Base-by-base conservation (phyloP, 441 rosid genomes). In the Omphalea diandra region DNA sequence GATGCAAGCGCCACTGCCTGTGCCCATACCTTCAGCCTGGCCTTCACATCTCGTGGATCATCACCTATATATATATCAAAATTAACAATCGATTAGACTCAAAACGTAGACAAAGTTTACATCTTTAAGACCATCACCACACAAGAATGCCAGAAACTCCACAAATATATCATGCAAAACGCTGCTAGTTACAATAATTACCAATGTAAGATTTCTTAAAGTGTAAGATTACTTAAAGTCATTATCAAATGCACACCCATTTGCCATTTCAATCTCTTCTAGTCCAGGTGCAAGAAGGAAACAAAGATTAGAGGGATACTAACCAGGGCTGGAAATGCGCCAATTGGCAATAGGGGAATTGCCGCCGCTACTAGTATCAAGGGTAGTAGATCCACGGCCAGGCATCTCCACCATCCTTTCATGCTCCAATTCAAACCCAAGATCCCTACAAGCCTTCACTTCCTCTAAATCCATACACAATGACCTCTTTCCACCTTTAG, bases 41-140 rank as follows among this genome's bases (percentile, higher is more conserved):
- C 97, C 83, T 94, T 94, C n/a, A 94, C 99, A 73, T 94, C 97
- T 67, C 86, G 77, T 2, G 99, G 99, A 69, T 94, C 94, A 83
- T 94, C 99, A 9, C 98, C 98, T 94, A 69, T 8, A 68, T 29
- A 22, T 26, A 4, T 27, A 12, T 3, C 54, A 56, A 62, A 61
- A 27, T 38, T 15, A 63, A 32, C 2, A 24, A 67, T 18, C 36
- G 47, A 57, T 63, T 11, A 61, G 24, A 49, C 71, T 11, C 12
- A 44, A 58, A 50, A 11, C 20, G 7, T 41, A 1, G 4, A 43
- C 7, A 44, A 3, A 5, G 33, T 38, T 20, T 36, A 32, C 8
- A 55, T 41, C 50, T 3, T 33, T 64, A 35, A 41, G 14, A n/a
- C n/a, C n/a, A n/a, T n/a, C n/a, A n/a, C n/a, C n/a, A n/a, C n/a